Conservation (phyloP, 1,284 basidiomycete genomes). For the Lentinula novae-zelandiae region DNA sequence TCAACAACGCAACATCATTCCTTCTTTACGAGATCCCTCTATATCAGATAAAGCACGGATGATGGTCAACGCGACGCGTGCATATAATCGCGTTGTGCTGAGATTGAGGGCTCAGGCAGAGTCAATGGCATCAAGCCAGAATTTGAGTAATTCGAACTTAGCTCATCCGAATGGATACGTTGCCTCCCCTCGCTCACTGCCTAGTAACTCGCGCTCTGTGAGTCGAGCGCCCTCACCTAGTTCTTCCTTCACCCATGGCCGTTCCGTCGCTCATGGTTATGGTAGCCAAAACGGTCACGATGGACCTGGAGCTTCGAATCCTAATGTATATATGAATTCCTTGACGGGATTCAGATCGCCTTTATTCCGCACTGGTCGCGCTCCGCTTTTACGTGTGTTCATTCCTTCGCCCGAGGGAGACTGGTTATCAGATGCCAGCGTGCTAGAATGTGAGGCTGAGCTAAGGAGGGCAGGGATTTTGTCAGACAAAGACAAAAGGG, state of each 20-base stretch:
- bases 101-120: conserved; percentile 74
- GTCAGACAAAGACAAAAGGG: conserved; percentile 18
- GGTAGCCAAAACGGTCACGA: conserved; percentile 1
- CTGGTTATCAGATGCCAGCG: conserved; percentile 75
- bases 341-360: conserved; percentile 54
- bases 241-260: conserved; percentile 40
- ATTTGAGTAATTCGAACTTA: background rate
- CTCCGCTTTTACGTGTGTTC: conserved; percentile 72
- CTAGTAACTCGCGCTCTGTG: conserved; percentile 36
- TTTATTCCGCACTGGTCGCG: conserved; percentile 61
- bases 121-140: conserved; percentile 30
- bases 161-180: conserved; percentile 18
- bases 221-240: conserved; percentile 67
- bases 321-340: background rate
- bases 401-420: conserved; percentile 78
- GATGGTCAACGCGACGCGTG: conserved; percentile 56
- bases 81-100: conserved; percentile 72
- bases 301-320: conserved; percentile 1
- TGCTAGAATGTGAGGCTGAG: conserved; percentile 76
- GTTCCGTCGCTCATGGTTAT: conserved; percentile 17
- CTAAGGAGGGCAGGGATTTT: conserved; percentile 60
- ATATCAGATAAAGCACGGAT: conserved; percentile 39
- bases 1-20: conserved; percentile 38
- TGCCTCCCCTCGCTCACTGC: conserved; percentile 10
- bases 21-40: conserved; percentile 32